A percentile compares a stretch with the other conserved stretches of the same genome.
These are phyloP conservation scores for Aspergillus ibericus DNA, from an alignment of 2,329 filamentous ascomycete species.

Conservation along the genomic window DNA sequence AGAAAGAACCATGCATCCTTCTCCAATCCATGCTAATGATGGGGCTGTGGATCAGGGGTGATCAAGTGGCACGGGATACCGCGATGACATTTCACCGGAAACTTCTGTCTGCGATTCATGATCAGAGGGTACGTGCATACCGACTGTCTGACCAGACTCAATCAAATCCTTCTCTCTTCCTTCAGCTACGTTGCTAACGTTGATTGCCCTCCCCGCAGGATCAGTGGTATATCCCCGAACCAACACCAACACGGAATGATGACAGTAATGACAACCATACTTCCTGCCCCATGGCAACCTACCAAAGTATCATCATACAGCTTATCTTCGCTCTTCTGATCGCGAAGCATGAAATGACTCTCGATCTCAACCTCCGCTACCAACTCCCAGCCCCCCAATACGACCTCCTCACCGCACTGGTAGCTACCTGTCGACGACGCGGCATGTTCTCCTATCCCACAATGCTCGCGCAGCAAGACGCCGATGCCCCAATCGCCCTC, in stretches of 20 bases:
- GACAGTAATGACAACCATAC: background rate
- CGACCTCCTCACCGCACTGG: constrained; percentile 22
- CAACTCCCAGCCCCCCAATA: constrained; percentile 12
- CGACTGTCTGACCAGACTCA: background rate
- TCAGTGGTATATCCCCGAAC: constrained; percentile 16
- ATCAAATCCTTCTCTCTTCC: background rate
- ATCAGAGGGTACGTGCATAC: constrained; percentile 22
- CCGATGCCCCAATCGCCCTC: constrained; percentile 18
- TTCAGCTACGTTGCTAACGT: background rate
- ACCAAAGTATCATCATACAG: constrained; percentile 28
- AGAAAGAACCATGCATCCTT: constrained; percentile 25
- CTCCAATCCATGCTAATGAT: constrained; percentile 28
- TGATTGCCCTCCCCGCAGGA: background rate
- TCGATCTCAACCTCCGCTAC: constrained; percentile 13
- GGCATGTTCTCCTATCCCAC: constrained; percentile 27
- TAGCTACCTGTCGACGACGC: constrained; percentile 22
- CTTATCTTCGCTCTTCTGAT: constrained; percentile 25
- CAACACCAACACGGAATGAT: background rate
- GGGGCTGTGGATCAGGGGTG: constrained; percentile 27
- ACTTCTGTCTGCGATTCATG: constrained; percentile 19
- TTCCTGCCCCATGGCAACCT: constrained; percentile 29
- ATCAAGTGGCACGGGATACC: constrained; percentile 14
- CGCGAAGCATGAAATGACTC: constrained; percentile 4
- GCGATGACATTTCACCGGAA: constrained; percentile 24
- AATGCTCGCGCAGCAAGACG: constrained; percentile 21